Evolutionary conservation across 192 early-diverging fungal genomes (phyloP), one percentile per base, ranked within the genome.

Genomic region (Dispira simplex): DNA sequence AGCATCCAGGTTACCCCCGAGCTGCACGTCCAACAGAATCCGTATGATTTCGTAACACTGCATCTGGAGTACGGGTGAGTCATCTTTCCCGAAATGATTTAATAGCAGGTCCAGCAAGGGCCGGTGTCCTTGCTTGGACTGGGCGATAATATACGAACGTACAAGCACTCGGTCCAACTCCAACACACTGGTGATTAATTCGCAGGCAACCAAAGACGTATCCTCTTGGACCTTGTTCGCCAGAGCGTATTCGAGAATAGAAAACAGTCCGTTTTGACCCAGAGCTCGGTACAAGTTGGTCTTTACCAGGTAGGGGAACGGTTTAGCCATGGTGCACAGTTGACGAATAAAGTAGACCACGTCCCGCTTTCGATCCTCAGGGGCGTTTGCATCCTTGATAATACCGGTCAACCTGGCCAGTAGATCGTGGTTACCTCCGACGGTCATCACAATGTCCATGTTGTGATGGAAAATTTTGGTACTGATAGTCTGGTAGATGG

Each of bases 111-210:
- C 77, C 32, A 93, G 62, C 48, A 97, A 69, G n/a, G 78, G 76
- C 25, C 67, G 64, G 6, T 71, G 59, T 10, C 66, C 66, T 52
- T 81, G 72, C 49, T 73, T 75, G 6, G 79, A 70, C 72, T 90
- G 86, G 11, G 75, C 83, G 16, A 87, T 51, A 44, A 82, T 81
- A 63, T 85, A 79, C 0, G 80, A 75, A 47, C 93, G 73, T 8
- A 97, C 83, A n/a, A 89, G 69, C 32, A 79, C 73, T 11, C 90
- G 79, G 63, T 97, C 88, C 62, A 90, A 84, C 43, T 94, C 91
- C 55, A 92, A 69, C 4, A 93, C 74, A 4, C 81, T 73, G 23
- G 79, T 67, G 51, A 93, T 71, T 46, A 94, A 82, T 21, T 90
- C 84, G 14, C 83, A 72, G 54, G 80, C 81, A 18, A 84, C 83